These are phyloP conservation scores for Pistacia integerrima DNA, from an alignment of 345 rosid species.

Conservation along the genomic window DNA sequence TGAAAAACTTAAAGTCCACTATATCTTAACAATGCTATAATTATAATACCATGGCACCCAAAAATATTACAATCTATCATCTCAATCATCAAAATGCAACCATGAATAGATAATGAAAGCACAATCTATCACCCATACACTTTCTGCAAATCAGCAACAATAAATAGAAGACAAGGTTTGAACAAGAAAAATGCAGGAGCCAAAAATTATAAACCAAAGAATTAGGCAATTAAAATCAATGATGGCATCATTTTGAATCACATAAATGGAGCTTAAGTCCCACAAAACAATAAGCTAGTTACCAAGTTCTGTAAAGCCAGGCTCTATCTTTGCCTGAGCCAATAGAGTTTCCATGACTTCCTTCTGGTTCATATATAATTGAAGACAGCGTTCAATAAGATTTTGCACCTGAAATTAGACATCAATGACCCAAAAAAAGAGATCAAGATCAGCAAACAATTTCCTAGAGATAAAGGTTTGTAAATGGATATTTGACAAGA, in stretches of 20 bases:
- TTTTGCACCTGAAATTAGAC: slow-evolving; percentile 76
- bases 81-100: neutral
- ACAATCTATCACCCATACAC: neutral
- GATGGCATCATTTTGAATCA: neutral
- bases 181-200: neutral
- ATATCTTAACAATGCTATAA: neutral
- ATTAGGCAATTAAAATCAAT: neutral
- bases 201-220: neutral
- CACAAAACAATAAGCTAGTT: slow-evolving; percentile 16
- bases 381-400: slow-evolving; percentile 93
- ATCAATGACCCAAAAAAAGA: neutral
- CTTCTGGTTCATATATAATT: slow-evolving; percentile 90
- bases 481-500: neutral
- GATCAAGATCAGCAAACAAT: neutral
- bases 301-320: slow-evolving; percentile 97
- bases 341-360: slow-evolving; percentile 91
- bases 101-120: neutral
- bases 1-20: neutral
- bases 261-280: slow-evolving; percentile 2
- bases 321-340: slow-evolving; percentile 90
- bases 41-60: neutral
- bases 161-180: neutral
- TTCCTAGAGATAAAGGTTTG: neutral
- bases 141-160: neutral
- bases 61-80: neutral